These are phyloP conservation scores for Buddleja alternifolia DNA, from an alignment of 257 asterid species.

Conservation along the genomic window DNA sequence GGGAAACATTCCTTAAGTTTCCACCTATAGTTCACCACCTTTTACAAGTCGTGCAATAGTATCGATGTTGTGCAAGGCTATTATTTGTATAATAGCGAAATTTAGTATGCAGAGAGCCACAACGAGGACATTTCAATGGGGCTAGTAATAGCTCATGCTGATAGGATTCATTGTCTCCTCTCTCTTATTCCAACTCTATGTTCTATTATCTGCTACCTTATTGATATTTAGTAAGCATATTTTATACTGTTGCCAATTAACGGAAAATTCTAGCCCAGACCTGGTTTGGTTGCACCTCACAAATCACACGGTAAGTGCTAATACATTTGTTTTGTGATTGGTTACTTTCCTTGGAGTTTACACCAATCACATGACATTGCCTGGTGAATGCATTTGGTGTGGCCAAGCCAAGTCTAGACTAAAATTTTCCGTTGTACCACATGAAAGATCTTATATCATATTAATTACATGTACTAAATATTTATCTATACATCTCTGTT, in stretches of 20 bases:
- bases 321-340: too few relatives aligned
- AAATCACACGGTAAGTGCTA: too few relatives aligned
- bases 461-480: too few relatives aligned
- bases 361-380: too few relatives aligned
- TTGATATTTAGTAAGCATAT: neutral
- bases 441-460: too few relatives aligned
- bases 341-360: too few relatives aligned
- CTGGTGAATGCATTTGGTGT: too few relatives aligned
- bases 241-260: neutral
- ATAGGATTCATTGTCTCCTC: conserved; percentile 6
- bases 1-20: neutral
- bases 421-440: too few relatives aligned
- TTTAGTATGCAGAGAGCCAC: conserved; percentile 20
- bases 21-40: conserved; percentile 14
- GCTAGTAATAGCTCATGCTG: neutral
- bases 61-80: neutral
- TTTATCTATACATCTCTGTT: too few relatives aligned
- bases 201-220: neutral
- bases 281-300: too few relatives aligned
- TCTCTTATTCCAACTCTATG: conserved; percentile 4
- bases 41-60: conserved; percentile 26
- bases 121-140: neutral
- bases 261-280: too few relatives aligned
- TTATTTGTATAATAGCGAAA: neutral
- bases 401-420: too few relatives aligned